These are phyloP conservation scores for Quercus alba DNA, from an alignment of 306 rosid species.

Conservation along the genomic window DNA sequence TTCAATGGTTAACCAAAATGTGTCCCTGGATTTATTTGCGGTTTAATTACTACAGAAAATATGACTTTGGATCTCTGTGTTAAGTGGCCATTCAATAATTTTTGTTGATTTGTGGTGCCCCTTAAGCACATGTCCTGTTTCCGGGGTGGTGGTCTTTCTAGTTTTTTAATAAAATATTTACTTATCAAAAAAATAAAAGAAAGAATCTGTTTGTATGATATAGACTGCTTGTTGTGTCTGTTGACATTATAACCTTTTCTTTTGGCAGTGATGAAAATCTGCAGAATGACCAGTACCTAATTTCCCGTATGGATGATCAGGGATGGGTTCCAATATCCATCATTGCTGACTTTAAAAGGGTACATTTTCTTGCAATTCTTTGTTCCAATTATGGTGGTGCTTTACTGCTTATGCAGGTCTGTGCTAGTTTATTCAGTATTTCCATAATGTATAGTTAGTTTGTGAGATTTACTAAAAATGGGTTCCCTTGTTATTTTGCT, in stretches of 20 bases:
- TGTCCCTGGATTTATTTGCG: neutral
- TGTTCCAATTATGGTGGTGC: constrained; percentile 9
- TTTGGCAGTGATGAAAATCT: constrained; percentile 92
- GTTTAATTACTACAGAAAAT: neutral
- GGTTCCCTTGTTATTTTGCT: neutral
- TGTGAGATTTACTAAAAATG: constrained; percentile 6
- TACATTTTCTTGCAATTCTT: constrained; percentile 29
- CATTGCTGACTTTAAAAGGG: constrained; percentile 90
- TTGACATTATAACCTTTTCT: constrained; percentile 46
- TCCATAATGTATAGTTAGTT: neutral
- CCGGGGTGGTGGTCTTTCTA: no score
- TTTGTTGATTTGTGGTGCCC: no score
- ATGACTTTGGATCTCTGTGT: neutral
- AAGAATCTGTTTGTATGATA: neutral
- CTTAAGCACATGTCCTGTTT: no score
- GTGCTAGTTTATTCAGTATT: constrained; percentile 10
- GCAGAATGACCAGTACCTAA: constrained; percentile 66
- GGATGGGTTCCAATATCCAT: constrained; percentile 83
- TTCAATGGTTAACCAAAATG: neutral
- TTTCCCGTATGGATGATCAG: constrained; percentile 86
- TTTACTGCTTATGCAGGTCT: neutral
- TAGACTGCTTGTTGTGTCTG: constrained; percentile 11
- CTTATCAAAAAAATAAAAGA: neutral
- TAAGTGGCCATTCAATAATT: no score
- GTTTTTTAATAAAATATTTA: no score